Conservation (phyloP, 129 eudicot genomes). For the Flaveria brownii region DNA sequence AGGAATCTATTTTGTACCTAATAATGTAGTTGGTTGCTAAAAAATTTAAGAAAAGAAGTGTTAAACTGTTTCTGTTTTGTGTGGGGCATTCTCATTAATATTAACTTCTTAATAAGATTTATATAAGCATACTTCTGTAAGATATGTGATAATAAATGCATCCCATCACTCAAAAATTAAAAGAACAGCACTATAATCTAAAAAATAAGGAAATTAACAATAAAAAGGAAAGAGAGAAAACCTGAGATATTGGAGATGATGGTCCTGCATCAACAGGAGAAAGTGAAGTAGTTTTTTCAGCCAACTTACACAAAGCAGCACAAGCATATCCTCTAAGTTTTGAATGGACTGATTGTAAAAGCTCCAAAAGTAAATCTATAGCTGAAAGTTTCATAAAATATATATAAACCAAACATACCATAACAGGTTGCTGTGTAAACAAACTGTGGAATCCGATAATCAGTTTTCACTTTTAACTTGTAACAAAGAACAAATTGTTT, state of each 20-base stretch:
- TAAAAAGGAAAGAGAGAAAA: constrained; percentile 7
- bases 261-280: constrained; percentile 86
- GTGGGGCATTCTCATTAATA: background rate
- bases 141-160: background rate
- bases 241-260: constrained; percentile 88
- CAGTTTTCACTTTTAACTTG: background rate
- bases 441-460: background rate
- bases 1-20: background rate
- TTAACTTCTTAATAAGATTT: no score
- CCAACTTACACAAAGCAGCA: constrained; percentile 70
- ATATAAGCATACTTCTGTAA: background rate
- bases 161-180: background rate
- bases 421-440: background rate
- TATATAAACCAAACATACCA: background rate
- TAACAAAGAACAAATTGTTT: background rate
- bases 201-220: no score
- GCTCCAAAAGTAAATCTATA: constrained; percentile 71
- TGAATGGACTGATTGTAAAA: constrained; percentile 51
- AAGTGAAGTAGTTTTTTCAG: constrained; percentile 61
- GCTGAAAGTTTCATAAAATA: constrained; percentile 42
- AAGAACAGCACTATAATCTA: background rate
- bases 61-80: background rate
- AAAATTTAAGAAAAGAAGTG: background rate
- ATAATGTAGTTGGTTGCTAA: background rate
- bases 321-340: constrained; percentile 67